Conservation (phyloP, 2,329 filamentous ascomycete species). For the Colletotrichum viniferum region DNA sequence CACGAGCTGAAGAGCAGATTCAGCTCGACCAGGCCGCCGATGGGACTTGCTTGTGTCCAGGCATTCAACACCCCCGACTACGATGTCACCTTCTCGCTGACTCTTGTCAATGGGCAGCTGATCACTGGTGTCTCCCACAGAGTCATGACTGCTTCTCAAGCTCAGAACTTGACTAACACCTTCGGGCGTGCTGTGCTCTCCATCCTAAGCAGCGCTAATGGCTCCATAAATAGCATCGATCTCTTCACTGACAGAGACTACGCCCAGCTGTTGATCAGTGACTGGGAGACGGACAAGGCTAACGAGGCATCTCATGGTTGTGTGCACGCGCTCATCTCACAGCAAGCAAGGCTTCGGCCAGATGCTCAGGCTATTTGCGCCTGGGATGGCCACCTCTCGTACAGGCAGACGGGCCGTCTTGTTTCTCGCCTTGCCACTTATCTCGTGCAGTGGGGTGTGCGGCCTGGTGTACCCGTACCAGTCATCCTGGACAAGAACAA, state of each 20-base stretch:
- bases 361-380: constrained; percentile 46
- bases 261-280: constrained; percentile 58
- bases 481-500: constrained; percentile 73
- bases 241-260: constrained; percentile 61
- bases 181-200: constrained; percentile 57
- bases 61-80: constrained; percentile 49
- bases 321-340: constrained; percentile 50
- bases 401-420: constrained; percentile 41
- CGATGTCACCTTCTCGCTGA: constrained; percentile 50
- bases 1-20: constrained; percentile 38
- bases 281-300: constrained; percentile 43
- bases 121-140: constrained; percentile 49
- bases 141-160: constrained; percentile 46
- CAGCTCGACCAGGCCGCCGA: constrained; percentile 28
- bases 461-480: constrained; percentile 62
- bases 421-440: constrained; percentile 44
- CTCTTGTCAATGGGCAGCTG: constrained; percentile 44
- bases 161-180: constrained; percentile 52
- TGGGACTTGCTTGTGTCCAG: constrained; percentile 37
- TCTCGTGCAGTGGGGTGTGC: constrained; percentile 55
- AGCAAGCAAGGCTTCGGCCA: constrained; percentile 41
- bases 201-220: constrained; percentile 46
- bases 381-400: constrained; percentile 50
- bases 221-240: constrained; percentile 49
- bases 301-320: constrained; percentile 44